Conservation (phyloP, 768 basidiomycete species). For the Boletus coccyginus region DNA sequence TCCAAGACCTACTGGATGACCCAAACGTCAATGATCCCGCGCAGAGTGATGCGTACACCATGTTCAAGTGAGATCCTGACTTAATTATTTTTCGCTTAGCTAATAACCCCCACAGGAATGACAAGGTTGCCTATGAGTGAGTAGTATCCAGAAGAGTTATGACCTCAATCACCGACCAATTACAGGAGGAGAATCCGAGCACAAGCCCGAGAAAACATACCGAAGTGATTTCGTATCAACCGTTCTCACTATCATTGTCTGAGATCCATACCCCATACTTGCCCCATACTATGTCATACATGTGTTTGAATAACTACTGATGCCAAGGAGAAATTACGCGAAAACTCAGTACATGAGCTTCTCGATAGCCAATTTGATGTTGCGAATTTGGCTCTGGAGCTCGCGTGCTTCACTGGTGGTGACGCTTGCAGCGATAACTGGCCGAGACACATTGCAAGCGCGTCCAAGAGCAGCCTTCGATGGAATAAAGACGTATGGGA, state of each 20-base stretch:
- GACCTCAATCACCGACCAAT: neutral
- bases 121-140: slow-evolving; percentile 90
- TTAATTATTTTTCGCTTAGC: neutral
- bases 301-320: slow-evolving; percentile 12
- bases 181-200: slow-evolving; percentile 71
- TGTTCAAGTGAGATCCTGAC: slow-evolving; percentile 83
- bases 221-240: slow-evolving; percentile 52
- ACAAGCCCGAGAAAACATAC: slow-evolving; percentile 88
- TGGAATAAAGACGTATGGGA: slow-evolving; percentile 93
- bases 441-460: slow-evolving; percentile 92
- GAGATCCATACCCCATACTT: slow-evolving; percentile 1
- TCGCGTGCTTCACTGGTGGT: slow-evolving; percentile 96
- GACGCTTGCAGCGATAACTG: slow-evolving; percentile 93
- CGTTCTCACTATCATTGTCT: neutral
- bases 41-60: slow-evolving; percentile 96
- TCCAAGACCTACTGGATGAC: slow-evolving; percentile 93
- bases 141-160: slow-evolving; percentile 24
- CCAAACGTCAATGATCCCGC: slow-evolving; percentile 98
- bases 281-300: slow-evolving; percentile 4
- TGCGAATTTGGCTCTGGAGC: slow-evolving; percentile 82
- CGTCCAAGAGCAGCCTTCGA: slow-evolving; percentile 95
- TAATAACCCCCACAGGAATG: slow-evolving; percentile 60
- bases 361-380: slow-evolving; percentile 81
- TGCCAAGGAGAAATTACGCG: neutral
- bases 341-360: slow-evolving; percentile 48